Evolutionary conservation across 495 filamentous ascomycete genomes (phyloP).

Genomic region (Lasiosphaeriaceae sp.): DNA sequence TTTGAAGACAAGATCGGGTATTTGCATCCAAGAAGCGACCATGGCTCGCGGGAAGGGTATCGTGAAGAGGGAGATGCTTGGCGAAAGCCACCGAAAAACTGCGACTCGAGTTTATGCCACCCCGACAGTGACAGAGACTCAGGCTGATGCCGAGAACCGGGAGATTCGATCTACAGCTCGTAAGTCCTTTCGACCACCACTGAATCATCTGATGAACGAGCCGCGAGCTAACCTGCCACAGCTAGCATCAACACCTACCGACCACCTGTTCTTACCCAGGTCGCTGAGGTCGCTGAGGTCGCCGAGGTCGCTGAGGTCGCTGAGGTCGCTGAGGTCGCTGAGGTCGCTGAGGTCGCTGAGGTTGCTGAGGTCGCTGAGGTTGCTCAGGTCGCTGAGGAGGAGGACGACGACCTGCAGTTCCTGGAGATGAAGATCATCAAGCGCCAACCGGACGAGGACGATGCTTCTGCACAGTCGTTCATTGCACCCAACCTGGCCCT

Average conservation of each 20-base stretch:
- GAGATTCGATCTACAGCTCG: conserved; percentile 21
- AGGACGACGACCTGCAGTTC: conserved; percentile 14
- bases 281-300: background rate
- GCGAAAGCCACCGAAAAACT: too few relatives aligned
- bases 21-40: too few relatives aligned
- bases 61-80: too few relatives aligned
- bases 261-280: background rate
- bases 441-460: background rate
- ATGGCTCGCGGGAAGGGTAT: too few relatives aligned
- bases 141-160: background rate
- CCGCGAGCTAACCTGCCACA: conserved; percentile 5
- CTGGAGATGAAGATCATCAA: conserved; percentile 16
- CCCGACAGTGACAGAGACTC: too few relatives aligned
- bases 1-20: too few relatives aligned
- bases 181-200: conserved; percentile 11
- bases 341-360: too few relatives aligned
- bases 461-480: conserved; percentile 19
- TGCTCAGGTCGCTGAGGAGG: conserved; percentile 6
- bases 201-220: background rate
- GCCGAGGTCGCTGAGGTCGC: too few relatives aligned
- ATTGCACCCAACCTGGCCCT: conserved; percentile 32
- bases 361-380: too few relatives aligned
- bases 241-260: conserved; percentile 24
- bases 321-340: too few relatives aligned
- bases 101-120: too few relatives aligned